Evolutionary conservation across 2,329 filamentous ascomycete species (phyloP).

Genomic region (Aspergillus pseudonomiae): DNA sequence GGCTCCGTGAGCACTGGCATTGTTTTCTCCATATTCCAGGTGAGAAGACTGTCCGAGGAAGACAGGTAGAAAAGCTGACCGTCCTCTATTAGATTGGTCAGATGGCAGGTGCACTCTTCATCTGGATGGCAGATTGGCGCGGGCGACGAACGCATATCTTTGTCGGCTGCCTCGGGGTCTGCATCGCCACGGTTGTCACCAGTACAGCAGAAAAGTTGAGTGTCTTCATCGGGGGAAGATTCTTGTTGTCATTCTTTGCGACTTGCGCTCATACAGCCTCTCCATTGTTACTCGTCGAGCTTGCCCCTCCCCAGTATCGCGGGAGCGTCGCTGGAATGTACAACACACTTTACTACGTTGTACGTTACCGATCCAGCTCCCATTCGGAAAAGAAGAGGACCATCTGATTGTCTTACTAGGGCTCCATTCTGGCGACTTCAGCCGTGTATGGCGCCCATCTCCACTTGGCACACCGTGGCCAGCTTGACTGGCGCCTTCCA

Average conservation of each 20-base stretch:
- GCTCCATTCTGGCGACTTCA: constrained; percentile 14
- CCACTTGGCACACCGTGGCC: constrained; percentile 1
- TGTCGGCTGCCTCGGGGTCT: too few relatives aligned
- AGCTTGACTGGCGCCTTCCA: constrained; percentile 13
- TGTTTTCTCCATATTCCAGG: constrained; percentile 18
- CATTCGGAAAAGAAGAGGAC: neutral
- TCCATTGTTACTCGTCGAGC: constrained; percentile 14
- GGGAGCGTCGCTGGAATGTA: constrained; percentile 16
- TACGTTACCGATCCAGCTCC: neutral
- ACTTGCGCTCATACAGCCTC: constrained; percentile 15
- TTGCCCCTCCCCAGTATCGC: constrained; percentile 11
- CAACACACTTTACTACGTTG: constrained; percentile 15
- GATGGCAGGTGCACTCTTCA: constrained; percentile 9
- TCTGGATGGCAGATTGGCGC: too few relatives aligned
- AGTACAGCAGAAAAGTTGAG: too few relatives aligned
- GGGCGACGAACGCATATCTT: too few relatives aligned
- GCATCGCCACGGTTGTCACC: too few relatives aligned
- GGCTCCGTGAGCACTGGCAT: constrained; percentile 16
- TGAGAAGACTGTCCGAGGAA: neutral
- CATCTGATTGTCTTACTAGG: neutral
- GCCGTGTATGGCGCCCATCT: constrained; percentile 13
- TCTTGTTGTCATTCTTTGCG: constrained; percentile 6
- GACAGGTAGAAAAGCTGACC: neutral
- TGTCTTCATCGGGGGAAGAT: too few relatives aligned
- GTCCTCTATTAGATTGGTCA: constrained; percentile 9